These are phyloP conservation scores for Calonectria montana DNA, from an alignment of 2,329 filamentous ascomycete species.

Conservation along the genomic window DNA sequence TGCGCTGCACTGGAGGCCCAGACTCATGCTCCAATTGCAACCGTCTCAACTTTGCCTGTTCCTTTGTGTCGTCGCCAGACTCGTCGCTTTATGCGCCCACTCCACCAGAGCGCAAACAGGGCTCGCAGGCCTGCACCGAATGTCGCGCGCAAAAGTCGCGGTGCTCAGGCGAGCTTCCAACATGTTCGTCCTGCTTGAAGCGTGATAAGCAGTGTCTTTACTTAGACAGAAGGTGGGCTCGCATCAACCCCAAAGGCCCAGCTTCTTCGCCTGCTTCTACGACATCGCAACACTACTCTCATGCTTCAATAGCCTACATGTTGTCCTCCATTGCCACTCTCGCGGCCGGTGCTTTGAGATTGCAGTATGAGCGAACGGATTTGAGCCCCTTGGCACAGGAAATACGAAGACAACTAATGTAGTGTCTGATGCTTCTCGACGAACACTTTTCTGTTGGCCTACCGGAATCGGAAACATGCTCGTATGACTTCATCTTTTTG, in stretches of 20 bases:
- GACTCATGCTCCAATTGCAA: slow-evolving; percentile 61
- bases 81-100: slow-evolving; percentile 39
- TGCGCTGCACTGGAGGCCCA: slow-evolving; percentile 60
- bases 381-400: slow-evolving; percentile 39
- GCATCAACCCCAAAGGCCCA: background rate
- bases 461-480: slow-evolving; percentile 45
- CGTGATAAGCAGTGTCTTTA: slow-evolving; percentile 40
- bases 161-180: slow-evolving; percentile 58
- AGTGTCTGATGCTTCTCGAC: slow-evolving; percentile 44
- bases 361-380: slow-evolving; percentile 45
- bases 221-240: slow-evolving; percentile 3
- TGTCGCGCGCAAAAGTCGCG: slow-evolving; percentile 56
- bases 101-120: slow-evolving; percentile 52
- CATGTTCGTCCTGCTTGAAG: slow-evolving; percentile 11
- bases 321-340: slow-evolving; percentile 43
- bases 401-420: slow-evolving; percentile 44
- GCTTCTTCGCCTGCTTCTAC: background rate
- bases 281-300: slow-evolving; percentile 23
- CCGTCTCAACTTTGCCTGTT: slow-evolving; percentile 60
- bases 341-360: slow-evolving; percentile 43
- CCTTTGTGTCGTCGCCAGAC: slow-evolving; percentile 44
- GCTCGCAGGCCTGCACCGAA: slow-evolving; percentile 58
- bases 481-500: slow-evolving; percentile 44
- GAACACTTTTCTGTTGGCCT: slow-evolving; percentile 44
- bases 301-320: slow-evolving; percentile 48